Base-by-base conservation (phyloP, 805 yeast genomes). In the Monosporozyma siamensis region DNA sequence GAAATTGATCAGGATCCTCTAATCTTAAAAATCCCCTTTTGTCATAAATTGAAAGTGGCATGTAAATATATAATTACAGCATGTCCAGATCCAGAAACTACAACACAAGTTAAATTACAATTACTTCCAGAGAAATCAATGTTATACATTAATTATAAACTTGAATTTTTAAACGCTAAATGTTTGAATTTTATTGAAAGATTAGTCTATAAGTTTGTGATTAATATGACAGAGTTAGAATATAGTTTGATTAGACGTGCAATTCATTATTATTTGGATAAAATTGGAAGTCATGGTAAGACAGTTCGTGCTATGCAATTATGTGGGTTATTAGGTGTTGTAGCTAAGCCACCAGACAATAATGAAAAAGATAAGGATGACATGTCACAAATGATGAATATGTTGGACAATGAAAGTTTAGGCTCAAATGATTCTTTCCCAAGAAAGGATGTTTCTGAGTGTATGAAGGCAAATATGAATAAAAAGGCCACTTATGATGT, bases 281-380 rank as follows among this genome's bases (percentile, higher is more conserved):
- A 54, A 30, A 58, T 75, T 10, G 72, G 74, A 1, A 48, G 55
- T 2, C 73, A 68, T 44, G 71, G 68, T 46, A 66, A 63, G 37
- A 51, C 64, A 5, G 50, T 65, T 21, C 74, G 74, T 43, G 74
- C 89, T 0, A 73, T 82, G 24, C 74, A 75, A 50, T 56, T 73
- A 7, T 82, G 72, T 59, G 95, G 95, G 0, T 74, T 77, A 38
- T 61, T 84, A 30, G 74, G 79, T 4, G 72, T 72, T 15, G 14
- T 31, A n/a, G n/a, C n/a, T n/a, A n/a, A n/a, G 14, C 27, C 36
- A 14, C 38, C 41, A 3, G 48, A 45, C 12, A 18, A 38, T 18
- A 27, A 22, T 9, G n/a, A n/a, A n/a, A n/a, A n/a, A n/a, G n/a
- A n/a, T n/a, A n/a, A n/a, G 18, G 41, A 38, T 18, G 12, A 18